These are phyloP conservation scores for Diaporthe citriasiana DNA, from an alignment of 2,329 filamentous ascomycete genomes.

Conservation along the genomic window DNA sequence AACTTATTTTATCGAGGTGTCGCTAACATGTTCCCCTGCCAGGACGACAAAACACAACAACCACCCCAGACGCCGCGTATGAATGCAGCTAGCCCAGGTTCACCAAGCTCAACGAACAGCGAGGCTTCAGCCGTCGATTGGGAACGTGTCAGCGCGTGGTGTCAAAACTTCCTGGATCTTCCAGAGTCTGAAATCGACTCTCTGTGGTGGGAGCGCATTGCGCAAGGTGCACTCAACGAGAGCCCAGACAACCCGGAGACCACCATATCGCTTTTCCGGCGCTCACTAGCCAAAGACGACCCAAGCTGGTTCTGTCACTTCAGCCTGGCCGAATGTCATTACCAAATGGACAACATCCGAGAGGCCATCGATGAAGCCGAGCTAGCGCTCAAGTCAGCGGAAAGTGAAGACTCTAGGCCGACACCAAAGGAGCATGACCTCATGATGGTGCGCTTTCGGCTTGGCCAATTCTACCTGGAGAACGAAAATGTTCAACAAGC, in stretches of 20 bases:
- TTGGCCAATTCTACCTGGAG: conserved; percentile 37
- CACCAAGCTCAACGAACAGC: background rate
- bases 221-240: conserved; percentile 34
- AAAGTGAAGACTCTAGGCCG: conserved; percentile 38
- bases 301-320: conserved; percentile 37
- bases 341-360: background rate
- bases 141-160: conserved; percentile 43
- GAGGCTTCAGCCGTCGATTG: conserved; percentile 37
- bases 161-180: conserved; percentile 38
- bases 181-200: conserved; percentile 43
- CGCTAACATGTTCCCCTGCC: background rate
- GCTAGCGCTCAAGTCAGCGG: conserved; percentile 38
- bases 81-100: background rate
- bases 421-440: conserved; percentile 41
- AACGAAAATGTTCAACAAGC: conserved; percentile 12
- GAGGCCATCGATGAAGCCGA: background rate
- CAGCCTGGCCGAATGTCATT: background rate
- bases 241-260: background rate
- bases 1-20: background rate
- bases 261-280: conserved; percentile 36
- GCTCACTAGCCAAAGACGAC: conserved; percentile 40
- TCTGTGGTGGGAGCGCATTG: conserved; percentile 47
- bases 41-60: background rate
- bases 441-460: conserved; percentile 41
- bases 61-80: background rate